Evolutionary conservation across 2,329 filamentous ascomycete genomes (phyloP).

Genomic region (Lasiodiplodia theobromae): DNA sequence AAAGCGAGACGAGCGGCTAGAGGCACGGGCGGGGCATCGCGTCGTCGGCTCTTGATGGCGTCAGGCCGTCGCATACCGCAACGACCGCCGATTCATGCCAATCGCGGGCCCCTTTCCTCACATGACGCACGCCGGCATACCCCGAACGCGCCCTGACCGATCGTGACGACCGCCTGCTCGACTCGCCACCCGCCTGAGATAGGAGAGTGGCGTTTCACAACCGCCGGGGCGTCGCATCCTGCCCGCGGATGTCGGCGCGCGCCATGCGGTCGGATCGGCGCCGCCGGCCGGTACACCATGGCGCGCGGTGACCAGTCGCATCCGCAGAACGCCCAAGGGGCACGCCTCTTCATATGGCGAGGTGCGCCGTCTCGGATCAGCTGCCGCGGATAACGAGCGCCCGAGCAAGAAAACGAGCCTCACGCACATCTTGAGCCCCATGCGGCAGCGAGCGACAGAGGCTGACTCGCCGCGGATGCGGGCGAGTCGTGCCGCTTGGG

Average conservation of each 20-base stretch:
- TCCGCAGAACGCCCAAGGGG: neutral
- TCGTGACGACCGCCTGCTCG: neutral
- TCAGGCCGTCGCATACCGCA: neutral
- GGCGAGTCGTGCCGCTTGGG: conserved; percentile 19
- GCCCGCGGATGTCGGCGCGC: conserved; percentile 4
- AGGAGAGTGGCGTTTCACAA: neutral
- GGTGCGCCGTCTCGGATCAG: neutral
- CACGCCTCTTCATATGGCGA: neutral
- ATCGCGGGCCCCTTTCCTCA: neutral
- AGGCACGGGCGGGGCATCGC: neutral
- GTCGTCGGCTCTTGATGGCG: neutral
- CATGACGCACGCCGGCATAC: neutral
- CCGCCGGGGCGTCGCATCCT: neutral
- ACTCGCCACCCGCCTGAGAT: conserved; percentile 13
- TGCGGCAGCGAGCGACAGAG: neutral
- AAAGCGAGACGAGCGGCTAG: neutral
- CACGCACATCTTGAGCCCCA: neutral
- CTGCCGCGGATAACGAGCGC: conserved; percentile 6
- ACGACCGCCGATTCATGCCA: conserved; percentile 8
- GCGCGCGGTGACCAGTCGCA: neutral
- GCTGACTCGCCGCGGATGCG: neutral
- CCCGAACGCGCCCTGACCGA: neutral
- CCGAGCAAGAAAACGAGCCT: conserved; percentile 6
- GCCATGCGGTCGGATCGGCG: neutral
- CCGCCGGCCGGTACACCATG: neutral